Evolutionary conservation across 768 basidiomycete genomes (phyloP), one percentile per base, ranked within the genome.

Genomic region (Dentipellis fragilis): DNA sequence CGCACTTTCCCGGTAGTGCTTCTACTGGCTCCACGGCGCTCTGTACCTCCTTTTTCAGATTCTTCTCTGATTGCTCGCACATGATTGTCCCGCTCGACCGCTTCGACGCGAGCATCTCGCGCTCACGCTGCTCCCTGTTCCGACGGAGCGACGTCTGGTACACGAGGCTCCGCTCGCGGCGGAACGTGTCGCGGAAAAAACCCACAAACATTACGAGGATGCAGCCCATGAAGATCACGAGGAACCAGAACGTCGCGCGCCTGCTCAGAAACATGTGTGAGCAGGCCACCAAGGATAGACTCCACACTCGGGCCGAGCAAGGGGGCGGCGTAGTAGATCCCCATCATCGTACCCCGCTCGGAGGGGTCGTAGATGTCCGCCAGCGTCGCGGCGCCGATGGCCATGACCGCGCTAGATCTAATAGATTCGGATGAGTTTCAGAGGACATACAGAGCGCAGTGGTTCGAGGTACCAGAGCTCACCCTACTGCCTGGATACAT

Each of bases 161-260:
- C 2, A 81, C 80, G 21, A 87, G 69, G 54, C 90, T 93, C 45
- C 93, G 84, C 63, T 93, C 89, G 54, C 77, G 72, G 16, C 91
- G 79, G 71, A 89, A 94, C 0, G 90, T 90, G 63, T 94, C 91
- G 56, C 79, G 80, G 72, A 93, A 89, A 64, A 85, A 72, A 19
- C 84, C 66, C 36, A 85, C 54, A 66, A 90, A 89, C 17, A 74
- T 69, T 38, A 81, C 46, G 51, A 80, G 72, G 52, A 77, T 78
- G 36, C 75, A 29, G 1, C 80, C 81, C 9, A 79, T 79, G 54
- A 85, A 75, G 35, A 83, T 82, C 1, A 79, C 72, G 21, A 93
- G 76, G 66, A 93, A 90, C 79, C 88, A 94, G 66, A 94, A 91
- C 0, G 82, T 80, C 9, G 84, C 80, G 38, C 88, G 78, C 93